Base-by-base conservation (phyloP, 2,329 filamentous ascomycete genomes). In the Tothia fuscella region DNA sequence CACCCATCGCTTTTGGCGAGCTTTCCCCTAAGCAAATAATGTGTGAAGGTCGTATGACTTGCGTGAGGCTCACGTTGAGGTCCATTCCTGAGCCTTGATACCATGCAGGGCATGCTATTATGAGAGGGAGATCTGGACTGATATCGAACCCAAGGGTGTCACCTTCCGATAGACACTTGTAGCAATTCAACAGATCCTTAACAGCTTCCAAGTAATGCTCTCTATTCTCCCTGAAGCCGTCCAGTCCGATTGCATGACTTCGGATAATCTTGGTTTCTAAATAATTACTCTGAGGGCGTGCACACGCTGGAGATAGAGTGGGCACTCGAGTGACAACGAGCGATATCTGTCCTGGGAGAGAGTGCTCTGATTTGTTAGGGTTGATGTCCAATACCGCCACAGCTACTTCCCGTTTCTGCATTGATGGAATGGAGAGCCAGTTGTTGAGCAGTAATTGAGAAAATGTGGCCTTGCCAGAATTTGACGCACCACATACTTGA, bases 401-500 rank as follows among this genome's bases (percentile, higher is more conserved):
- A 3, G 26, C 5, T 12, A 14, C 25, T 21, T 24, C 9, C n/a
- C 26, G 16, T 13, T 21, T 30, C 3, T 14, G 4, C 10, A 19
- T 26, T 13, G 16, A 10, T 5, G 38, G 29, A 9, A 12, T 24
- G 5, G 38, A 29, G 9, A 40, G 17, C 20, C 22, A 26, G 20
- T 28, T 40, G 14, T 40, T 40, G 16, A 13, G 16, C 5, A 40
- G 25, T 16, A 40, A n/a, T 12, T 19, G 10, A 16, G 38, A 20
- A 31, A 40, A 40, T 3, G 38, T 40, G 1, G 38, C 29, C 12
- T 40, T 40, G 12, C 38, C 38, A 16, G 22, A 22, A 19, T 40
- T 40, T 21, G 38, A 24, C 12, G 38, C 25, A 3, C 38, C 38
- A 19, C 38, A 40, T 10, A 40, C 19, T 21, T 40, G 38, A n/a